A percentile compares a stretch with the other conserved stretches of the same genome.
Evolutionary conservation across 805 yeast genomes (phyloP).

Genomic region (Starmerella vaccinii): DNA sequence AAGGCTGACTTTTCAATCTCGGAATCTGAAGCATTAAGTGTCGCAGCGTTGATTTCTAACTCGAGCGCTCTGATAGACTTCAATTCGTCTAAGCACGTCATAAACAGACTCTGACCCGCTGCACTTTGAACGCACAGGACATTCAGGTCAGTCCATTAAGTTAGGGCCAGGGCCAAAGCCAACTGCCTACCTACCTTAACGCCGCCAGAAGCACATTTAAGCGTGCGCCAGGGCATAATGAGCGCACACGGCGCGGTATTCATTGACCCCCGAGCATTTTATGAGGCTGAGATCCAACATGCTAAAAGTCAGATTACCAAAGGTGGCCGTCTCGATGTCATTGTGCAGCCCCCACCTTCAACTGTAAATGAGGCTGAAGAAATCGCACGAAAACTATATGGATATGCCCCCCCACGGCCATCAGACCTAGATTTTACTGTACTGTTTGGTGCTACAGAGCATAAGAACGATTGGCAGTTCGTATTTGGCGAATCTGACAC

Average conservation of each 20-base stretch:
- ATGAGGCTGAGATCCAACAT: background rate
- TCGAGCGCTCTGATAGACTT: background rate
- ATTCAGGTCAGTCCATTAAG: background rate
- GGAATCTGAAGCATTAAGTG: no score
- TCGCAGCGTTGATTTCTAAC: background rate
- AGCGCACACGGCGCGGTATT: slow-evolving; percentile 3
- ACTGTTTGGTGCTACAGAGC: background rate
- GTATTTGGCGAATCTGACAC: background rate
- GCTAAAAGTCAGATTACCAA: background rate
- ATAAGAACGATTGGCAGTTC: slow-evolving; percentile 6
- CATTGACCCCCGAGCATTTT: slow-evolving; percentile 1
- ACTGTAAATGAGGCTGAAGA: slow-evolving; percentile 10
- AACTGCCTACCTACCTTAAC: no score
- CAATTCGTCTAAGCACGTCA: background rate
- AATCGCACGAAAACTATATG: slow-evolving; percentile 10
- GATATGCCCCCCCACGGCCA: slow-evolving; percentile 12
- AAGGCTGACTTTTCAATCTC: background rate
- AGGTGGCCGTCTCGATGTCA: slow-evolving; percentile 19
- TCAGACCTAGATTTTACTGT: slow-evolving; percentile 12
- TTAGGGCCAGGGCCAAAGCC: background rate
- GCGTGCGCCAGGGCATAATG: background rate
- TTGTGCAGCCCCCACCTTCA: slow-evolving; percentile 12
- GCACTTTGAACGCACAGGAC: background rate
- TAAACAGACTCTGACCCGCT: no score
- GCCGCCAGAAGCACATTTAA: background rate